Base-by-base conservation (phyloP, 2,329 filamentous ascomycete species). In the Gliomastix tumulicola region DNA sequence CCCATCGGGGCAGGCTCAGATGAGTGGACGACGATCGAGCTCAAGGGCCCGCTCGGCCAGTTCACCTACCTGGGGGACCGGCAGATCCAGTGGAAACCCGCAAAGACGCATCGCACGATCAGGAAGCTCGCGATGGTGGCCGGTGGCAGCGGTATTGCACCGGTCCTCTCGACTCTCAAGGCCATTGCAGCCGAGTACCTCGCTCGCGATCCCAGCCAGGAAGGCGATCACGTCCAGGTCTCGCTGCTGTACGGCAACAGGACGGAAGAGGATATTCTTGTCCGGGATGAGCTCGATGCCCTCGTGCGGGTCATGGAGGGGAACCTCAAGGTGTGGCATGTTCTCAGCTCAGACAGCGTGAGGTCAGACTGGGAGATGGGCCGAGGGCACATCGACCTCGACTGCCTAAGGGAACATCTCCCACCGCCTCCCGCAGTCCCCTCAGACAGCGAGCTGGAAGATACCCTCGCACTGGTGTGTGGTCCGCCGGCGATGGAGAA, bases 401-500 rank as follows among this genome's bases (percentile, higher is more conserved):
- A 35, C 7, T 15, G 21, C 12, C 23, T 35, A 17, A 17, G 33
- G 17, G 7, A 27, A 13, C 13, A 11, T 18, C 33, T 35, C 8
- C 23, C 16, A 5, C 33, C 33, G 11, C 33, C 33, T 5, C 20
- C 20, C 7, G 13, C 21, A 7, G 17, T 16, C n/a, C 25, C 25
- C n/a, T n/a, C 25, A 16, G 25, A 16, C 7, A 16, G 17, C 17
- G 25, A 28, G 25, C 25, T 28, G 25, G 25, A 28, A 11, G 33
- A 35, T 25, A 35, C 33, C 12, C 20, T 23, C 9, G 33, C 33
- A 15, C 23, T 35, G 21, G 33, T 35, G 12, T 35, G 33, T 18
- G 33, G 33, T 3, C 33, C 33, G 5, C 33, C 33, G 3, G n/a
- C 33, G 12, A 35, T 35, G 33, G 20, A 23, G 33, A 35, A 39